Base-by-base conservation (phyloP, 495 filamentous ascomycete species). In the Mytilinidion resinicola region DNA sequence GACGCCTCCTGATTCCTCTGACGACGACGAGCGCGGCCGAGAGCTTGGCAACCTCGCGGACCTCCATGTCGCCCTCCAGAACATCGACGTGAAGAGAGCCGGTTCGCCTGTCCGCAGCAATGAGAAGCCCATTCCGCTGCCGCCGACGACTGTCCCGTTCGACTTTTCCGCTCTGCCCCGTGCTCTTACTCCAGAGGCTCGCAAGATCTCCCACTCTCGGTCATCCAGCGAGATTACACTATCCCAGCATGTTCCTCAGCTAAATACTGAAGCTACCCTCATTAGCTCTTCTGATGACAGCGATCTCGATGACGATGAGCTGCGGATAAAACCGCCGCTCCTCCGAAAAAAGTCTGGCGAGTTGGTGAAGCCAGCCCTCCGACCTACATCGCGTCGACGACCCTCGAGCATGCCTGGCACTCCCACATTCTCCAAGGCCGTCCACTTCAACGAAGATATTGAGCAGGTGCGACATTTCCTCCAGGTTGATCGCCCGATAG, bases 321-420 rank as follows among this genome's bases (percentile, higher is more conserved):
- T 76, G 61, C 60, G 73, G 62, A 70, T 72, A 41, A 91, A 89
- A 73, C 90, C 90, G 19, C 83, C 83, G 19, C 90, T 97, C 85
- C 84, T 98, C 52, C 84, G 93, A 55, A 98, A 98, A 78, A 98
- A 98, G 79, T 97, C 93, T 39, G 93, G 93, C 21, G 93, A 98
- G 72, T 80, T 97, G 51, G 93, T 98, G 51, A 85, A 92, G 62
- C 95, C 93, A 5, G 95, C 93, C 1, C 78, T 98, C 41, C 85
- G 92, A 50, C 84, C 86, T 25, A 72, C 88, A 5, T 87, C 85
- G 47, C 80, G 83, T 49, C 80, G 90, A 58, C 85, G 95, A 42
- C 91, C 91, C 0, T 95, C 88, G 0, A 96, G 92, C 72, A 95
- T 97, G 90, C 93, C 93, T 7, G 95, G 95, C 11, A 98, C 93